phyloP scores from a whole-genome alignment of 2,329 filamentous ascomycete genomes.

The Pseudogymnoascus sp. region DNA sequence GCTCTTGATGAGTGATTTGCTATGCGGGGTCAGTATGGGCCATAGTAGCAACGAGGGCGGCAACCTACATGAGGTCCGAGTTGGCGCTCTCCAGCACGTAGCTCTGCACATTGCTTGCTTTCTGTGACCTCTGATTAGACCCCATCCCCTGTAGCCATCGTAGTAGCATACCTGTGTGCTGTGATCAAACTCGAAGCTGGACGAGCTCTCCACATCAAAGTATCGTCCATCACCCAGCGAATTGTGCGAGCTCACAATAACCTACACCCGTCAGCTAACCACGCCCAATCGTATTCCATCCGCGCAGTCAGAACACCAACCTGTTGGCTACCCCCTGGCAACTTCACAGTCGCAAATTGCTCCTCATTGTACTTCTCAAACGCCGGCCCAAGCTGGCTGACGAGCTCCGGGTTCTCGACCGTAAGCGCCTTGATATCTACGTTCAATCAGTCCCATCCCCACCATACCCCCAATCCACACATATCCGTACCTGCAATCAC shows the following conservation, averaged over 20 bases:
- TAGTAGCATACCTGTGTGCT: constrained; percentile 52
- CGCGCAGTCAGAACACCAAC: constrained; percentile 37
- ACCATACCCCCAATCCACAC: background rate
- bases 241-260: constrained; percentile 80
- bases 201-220: constrained; percentile 81
- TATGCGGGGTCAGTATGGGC: constrained; percentile 30
- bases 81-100: constrained; percentile 69
- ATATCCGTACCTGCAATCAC: constrained; percentile 18
- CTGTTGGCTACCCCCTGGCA: constrained; percentile 75
- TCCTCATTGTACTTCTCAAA: constrained; percentile 95
- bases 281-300: background rate
- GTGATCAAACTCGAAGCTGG: constrained; percentile 85
- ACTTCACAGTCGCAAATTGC: constrained; percentile 80
- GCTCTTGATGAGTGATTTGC: constrained; percentile 75
- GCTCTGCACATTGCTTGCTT: constrained; percentile 74
- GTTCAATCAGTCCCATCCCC: background rate
- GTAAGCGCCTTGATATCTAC: constrained; percentile 86
- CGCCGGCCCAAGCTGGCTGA: constrained; percentile 68
- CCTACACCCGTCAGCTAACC: constrained; percentile 33
- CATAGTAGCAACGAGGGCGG: background rate
- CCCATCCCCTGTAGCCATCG: background rate
- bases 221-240: constrained; percentile 73
- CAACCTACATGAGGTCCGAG: constrained; percentile 66
- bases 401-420: constrained; percentile 55
- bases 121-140: constrained; percentile 39